Conservation (phyloP, 352 stramenopile genomes). For the Globisporangium iwayamae region DNA sequence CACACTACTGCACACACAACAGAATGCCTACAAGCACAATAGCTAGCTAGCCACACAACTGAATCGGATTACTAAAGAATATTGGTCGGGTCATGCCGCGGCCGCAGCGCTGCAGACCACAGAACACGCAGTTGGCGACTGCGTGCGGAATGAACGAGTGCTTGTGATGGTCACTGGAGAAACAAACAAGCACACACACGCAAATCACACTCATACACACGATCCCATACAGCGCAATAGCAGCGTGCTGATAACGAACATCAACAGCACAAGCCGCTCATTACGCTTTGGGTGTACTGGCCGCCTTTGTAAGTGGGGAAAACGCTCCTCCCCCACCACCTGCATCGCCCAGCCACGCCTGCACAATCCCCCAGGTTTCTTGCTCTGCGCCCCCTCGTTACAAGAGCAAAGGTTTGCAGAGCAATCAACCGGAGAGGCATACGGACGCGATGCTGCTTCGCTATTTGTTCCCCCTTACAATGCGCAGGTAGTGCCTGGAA, state of each 20-base stretch:
- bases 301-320: conserved; percentile 65
- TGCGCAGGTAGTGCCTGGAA: conserved; percentile 73
- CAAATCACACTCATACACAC: conserved; percentile 2
- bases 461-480: conserved; percentile 77
- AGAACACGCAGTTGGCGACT: conserved; percentile 10
- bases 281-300: conserved; percentile 34
- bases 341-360: conserved; percentile 29
- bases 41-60: conserved; percentile 24
- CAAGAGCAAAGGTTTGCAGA: neutral
- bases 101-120: neutral
- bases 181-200: conserved; percentile 18
- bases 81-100: conserved; percentile 33
- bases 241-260: neutral
- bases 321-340: conserved; percentile 59
- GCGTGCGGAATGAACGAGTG: conserved; percentile 19
- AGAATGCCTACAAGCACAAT: neutral
- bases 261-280: neutral
- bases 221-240: neutral
- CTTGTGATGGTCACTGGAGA: conserved; percentile 23
- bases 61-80: conserved; percentile 88
- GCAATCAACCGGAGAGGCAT: neutral
- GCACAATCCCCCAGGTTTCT: neutral
- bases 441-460: conserved; percentile 15
- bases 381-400: neutral
- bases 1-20: neutral